Percentiles rank a stretch among this genome's conserved stretches.
These are phyloP conservation scores for Saksenaea oblongispora DNA, from an alignment of 371 early-diverging fungal species.

Conservation along the genomic window DNA sequence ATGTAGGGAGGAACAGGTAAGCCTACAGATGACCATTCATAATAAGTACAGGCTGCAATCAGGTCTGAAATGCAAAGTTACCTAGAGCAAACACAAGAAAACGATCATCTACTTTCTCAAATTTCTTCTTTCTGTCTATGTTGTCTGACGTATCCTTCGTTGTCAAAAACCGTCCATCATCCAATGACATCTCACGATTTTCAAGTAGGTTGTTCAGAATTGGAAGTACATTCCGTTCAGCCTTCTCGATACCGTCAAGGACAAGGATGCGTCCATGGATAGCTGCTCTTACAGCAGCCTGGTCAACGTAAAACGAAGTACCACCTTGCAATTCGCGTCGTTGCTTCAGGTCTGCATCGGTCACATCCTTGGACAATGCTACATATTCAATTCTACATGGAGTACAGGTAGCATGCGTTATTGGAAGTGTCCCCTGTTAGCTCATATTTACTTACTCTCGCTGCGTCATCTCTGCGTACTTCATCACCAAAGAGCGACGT, in stretches of 20 bases:
- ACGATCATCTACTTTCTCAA: slow-evolving; percentile 71
- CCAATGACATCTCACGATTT: slow-evolving; percentile 86
- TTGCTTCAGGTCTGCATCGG: slow-evolving; percentile 83
- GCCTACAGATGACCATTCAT: slow-evolving; percentile 25
- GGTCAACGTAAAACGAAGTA: slow-evolving; percentile 77
- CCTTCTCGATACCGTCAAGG: slow-evolving; percentile 84
- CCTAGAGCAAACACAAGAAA: slow-evolving; percentile 82
- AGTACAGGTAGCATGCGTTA: not conserved
- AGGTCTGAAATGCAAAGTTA: slow-evolving; percentile 10
- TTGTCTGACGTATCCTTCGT: slow-evolving; percentile 51
- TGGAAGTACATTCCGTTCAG: slow-evolving; percentile 86
- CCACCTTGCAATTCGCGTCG: slow-evolving; percentile 77
- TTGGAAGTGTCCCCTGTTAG: not conserved
- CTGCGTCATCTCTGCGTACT: slow-evolving; percentile 73
- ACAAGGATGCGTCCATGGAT: slow-evolving; percentile 78
- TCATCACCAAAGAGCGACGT: slow-evolving; percentile 69
- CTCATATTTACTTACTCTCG: slow-evolving; percentile 37
- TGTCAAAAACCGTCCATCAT: slow-evolving; percentile 83
- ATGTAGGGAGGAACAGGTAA: slow-evolving; percentile 80
- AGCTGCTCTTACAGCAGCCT: slow-evolving; percentile 82
- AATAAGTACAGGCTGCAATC: not conserved
- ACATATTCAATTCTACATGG: slow-evolving; percentile 72
- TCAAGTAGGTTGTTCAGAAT: slow-evolving; percentile 86
- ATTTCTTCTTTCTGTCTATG: slow-evolving; percentile 48
- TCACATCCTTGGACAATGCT: slow-evolving; percentile 76